Conservation (phyloP, 1,284 basidiomycete species). For the Exsudoporus floridanus region DNA sequence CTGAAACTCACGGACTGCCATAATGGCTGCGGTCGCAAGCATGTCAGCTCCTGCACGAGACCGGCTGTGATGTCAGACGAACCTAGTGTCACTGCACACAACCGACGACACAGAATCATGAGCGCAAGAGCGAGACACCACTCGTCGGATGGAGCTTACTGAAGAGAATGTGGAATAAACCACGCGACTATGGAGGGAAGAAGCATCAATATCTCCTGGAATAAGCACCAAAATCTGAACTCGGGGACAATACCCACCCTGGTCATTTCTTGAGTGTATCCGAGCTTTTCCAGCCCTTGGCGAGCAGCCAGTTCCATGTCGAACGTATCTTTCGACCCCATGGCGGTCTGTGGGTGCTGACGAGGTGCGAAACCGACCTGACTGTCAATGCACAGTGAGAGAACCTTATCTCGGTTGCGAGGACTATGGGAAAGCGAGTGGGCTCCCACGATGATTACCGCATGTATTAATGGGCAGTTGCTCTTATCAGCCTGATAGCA, state of each 20-base stretch:
- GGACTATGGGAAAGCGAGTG: not conserved
- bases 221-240: too few species aligned
- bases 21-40: conserved; percentile 40
- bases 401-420: conserved; percentile 1
- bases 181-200: conserved; percentile 41
- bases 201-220: not conserved
- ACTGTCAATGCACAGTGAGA: not conserved
- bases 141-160: conserved; percentile 38
- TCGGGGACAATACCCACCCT: conserved; percentile 35
- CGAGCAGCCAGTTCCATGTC: conserved; percentile 28
- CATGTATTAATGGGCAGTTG: too few species aligned
- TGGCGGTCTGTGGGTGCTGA: not conserved
- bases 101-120: not conserved
- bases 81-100: conserved; percentile 47
- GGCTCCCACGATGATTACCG: not conserved
- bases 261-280: conserved; percentile 51
- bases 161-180: conserved; percentile 47
- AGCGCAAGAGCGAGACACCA: not conserved
- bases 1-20: conserved; percentile 49
- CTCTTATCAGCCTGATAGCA: too few species aligned
- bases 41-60: not conserved
- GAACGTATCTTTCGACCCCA: conserved; percentile 9
- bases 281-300: conserved; percentile 44
- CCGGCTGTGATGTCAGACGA: conserved; percentile 4
- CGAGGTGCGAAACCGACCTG: not conserved